These are phyloP conservation scores for Eucommia ulmoides DNA, from an alignment of 257 asterid species.

Conservation along the genomic window DNA sequence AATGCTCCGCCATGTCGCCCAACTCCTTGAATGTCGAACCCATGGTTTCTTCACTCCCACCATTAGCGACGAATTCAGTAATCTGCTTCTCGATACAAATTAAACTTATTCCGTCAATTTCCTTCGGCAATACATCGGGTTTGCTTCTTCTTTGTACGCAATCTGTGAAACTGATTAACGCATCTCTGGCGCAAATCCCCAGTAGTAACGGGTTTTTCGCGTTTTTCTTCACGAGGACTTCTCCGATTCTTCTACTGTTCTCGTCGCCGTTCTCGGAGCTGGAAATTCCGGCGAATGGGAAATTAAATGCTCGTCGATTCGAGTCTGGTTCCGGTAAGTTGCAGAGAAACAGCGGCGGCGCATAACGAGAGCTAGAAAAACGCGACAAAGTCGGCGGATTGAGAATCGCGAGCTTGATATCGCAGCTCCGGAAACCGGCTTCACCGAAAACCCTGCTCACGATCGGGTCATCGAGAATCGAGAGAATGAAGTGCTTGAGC, in stretches of 20 bases:
- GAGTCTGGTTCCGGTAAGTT: slow-evolving; percentile 35
- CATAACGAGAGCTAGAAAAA: slow-evolving; percentile 28
- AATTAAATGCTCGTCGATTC: slow-evolving; percentile 32
- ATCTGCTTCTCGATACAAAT: slow-evolving; percentile 43
- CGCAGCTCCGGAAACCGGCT: slow-evolving; percentile 80
- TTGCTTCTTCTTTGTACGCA: slow-evolving; percentile 37
- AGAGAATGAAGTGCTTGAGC: slow-evolving; percentile 61
- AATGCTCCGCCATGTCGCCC: slow-evolving; percentile 18
- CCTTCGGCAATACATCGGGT: slow-evolving; percentile 36
- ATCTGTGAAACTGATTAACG: slow-evolving; percentile 33
- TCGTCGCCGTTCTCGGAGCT: slow-evolving; percentile 29
- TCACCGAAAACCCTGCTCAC: slow-evolving; percentile 85
- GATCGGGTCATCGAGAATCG: slow-evolving; percentile 88
- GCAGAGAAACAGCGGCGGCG: slow-evolving; percentile 41
- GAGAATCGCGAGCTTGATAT: slow-evolving; percentile 53
- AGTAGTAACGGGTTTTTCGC: slow-evolving; percentile 61
- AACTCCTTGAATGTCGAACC: slow-evolving; percentile 43
- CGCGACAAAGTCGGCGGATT: slow-evolving; percentile 54
- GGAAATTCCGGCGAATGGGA: slow-evolving; percentile 38
- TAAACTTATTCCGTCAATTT: slow-evolving; percentile 37
- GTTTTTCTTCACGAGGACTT: slow-evolving; percentile 28
- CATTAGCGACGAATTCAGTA: slow-evolving; percentile 25
- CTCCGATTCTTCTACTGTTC: slow-evolving; percentile 52
- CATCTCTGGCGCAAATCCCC: slow-evolving; percentile 58
- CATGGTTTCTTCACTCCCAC: slow-evolving; percentile 32